Conservation (phyloP, 345 rosid species). For the Syzygium grande region DNA sequence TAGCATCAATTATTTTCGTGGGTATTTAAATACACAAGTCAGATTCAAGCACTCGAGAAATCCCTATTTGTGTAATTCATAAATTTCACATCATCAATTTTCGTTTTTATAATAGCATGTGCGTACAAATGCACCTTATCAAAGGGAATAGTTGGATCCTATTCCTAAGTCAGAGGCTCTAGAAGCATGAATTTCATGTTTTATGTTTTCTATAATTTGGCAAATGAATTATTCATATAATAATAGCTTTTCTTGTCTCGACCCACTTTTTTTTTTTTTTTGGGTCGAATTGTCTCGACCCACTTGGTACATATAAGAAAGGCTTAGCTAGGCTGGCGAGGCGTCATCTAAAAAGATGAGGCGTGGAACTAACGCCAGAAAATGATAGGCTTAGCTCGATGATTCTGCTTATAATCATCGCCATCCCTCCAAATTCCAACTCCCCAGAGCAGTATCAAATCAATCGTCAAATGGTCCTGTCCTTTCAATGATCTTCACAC, state of each 20-base stretch:
- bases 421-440: background rate
- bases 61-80: background rate
- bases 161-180: too few relatives aligned
- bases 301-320: too few relatives aligned
- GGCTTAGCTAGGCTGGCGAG: background rate
- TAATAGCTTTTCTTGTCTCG: too few relatives aligned
- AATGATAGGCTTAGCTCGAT: background rate
- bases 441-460: background rate
- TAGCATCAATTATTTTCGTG: background rate
- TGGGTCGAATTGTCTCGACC: background rate
- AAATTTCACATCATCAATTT: background rate
- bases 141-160: too few relatives aligned
- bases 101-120: too few relatives aligned
- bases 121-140: too few relatives aligned
- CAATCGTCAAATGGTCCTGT: background rate
- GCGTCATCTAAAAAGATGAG: background rate
- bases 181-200: too few relatives aligned
- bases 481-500: background rate
- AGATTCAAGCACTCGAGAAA: background rate
- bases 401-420: background rate
- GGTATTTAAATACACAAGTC: background rate
- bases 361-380: background rate
- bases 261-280: too few relatives aligned
- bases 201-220: too few relatives aligned
- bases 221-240: too few relatives aligned